These are phyloP conservation scores for Globisporangium alternatum DNA, from an alignment of 352 stramenopile genomes.

Conservation along the genomic window DNA sequence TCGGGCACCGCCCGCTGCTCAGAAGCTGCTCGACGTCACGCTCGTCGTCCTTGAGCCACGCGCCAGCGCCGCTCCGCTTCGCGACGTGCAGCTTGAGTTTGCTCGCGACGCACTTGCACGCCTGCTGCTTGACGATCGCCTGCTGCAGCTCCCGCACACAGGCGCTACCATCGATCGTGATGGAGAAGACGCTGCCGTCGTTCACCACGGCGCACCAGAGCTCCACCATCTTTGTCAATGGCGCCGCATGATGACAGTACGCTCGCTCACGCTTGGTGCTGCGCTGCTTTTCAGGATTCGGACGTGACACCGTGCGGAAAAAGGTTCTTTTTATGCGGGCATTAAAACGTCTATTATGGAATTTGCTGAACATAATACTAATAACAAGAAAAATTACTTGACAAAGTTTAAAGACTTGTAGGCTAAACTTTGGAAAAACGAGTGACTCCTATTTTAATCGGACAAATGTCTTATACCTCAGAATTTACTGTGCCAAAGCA, in stretches of 20 bases:
- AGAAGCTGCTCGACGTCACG: slow-evolving; percentile 7
- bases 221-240: not conserved
- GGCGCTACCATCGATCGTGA: not conserved
- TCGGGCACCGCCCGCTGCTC: slow-evolving; percentile 3
- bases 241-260: not conserved
- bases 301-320: too few species aligned
- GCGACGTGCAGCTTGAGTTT: slow-evolving; percentile 11
- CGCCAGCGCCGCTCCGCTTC: not conserved
- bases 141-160: not conserved
- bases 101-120: slow-evolving; percentile 2
- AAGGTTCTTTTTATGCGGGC: too few species aligned
- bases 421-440: too few species aligned
- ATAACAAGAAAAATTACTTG: too few species aligned
- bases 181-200: slow-evolving; percentile 5
- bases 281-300: not conserved
- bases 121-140: slow-evolving; percentile 2
- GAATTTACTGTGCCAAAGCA: too few species aligned
- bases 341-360: too few species aligned
- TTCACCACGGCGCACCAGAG: slow-evolving; percentile 8
- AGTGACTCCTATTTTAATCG: too few species aligned
- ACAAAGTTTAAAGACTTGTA: too few species aligned
- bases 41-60: slow-evolving; percentile 13
- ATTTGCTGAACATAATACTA: too few species aligned
- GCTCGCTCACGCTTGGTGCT: not conserved
- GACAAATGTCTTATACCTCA: too few species aligned